phyloP scores from a whole-genome alignment of 768 basidiomycete species.

The Russula brevipes region DNA sequence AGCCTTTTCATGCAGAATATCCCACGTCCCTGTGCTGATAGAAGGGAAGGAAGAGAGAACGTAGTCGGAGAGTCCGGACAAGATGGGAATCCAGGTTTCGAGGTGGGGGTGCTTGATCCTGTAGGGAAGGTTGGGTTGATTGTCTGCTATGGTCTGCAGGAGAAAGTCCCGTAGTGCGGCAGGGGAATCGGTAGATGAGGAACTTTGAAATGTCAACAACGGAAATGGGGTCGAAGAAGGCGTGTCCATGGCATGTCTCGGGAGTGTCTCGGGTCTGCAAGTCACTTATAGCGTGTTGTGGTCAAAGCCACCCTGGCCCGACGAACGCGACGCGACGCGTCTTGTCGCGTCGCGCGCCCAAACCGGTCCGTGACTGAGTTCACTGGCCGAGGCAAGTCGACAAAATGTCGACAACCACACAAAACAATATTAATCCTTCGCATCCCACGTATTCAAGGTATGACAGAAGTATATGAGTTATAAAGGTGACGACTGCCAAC shows the following conservation, averaged over 20 bases:
- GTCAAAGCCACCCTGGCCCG: constrained; percentile 1
- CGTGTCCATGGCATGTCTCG: constrained; percentile 13
- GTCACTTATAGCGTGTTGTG: no score
- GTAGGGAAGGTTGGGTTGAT: constrained; percentile 12
- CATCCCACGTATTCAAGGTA: no score
- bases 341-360: not conserved
- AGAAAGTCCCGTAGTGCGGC: constrained; percentile 25
- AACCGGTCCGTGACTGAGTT: no score
- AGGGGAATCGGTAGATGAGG: constrained; percentile 16
- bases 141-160: constrained; percentile 19
- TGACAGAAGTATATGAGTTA: no score
- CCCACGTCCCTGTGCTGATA: constrained; percentile 47
- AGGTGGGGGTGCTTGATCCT: constrained; percentile 30
- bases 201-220: constrained; percentile 22
- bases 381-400: no score
- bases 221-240: constrained; percentile 23
- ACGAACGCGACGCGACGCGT: constrained; percentile 8
- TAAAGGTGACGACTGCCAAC: not conserved
- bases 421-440: no score
- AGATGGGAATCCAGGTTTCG: constrained; percentile 45
- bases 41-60: constrained; percentile 52
- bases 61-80: constrained; percentile 43
- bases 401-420: no score
- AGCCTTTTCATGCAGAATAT: constrained; percentile 52
- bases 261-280: not conserved